These are phyloP conservation scores for Nakaseomyces nivariensis DNA, from an alignment of 1,139 yeast genomes.

Conservation along the genomic window DNA sequence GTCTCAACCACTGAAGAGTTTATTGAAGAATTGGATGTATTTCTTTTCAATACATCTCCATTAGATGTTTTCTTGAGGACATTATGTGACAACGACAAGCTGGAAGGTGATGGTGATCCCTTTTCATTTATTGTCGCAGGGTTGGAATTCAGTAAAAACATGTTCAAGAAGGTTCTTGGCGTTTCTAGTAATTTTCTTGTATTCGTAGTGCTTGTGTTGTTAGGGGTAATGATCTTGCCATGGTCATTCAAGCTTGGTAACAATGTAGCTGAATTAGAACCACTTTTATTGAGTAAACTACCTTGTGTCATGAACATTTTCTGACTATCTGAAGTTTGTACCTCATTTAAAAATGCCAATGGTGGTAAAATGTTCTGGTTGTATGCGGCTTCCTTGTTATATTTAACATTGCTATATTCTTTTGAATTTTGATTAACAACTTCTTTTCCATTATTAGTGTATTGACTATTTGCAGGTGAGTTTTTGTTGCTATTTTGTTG, in stretches of 20 bases:
- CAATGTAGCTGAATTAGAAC: background rate
- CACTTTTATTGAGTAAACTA: background rate
- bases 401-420: background rate
- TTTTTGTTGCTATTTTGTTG: background rate
- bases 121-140: background rate
- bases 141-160: conserved; percentile 5
- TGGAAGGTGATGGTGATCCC: background rate
- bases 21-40: conserved; percentile 1
- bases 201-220: conserved; percentile 1
- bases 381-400: background rate
- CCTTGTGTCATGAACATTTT: background rate
- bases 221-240: background rate
- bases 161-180: conserved; percentile 9
- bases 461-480: background rate
- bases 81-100: background rate
- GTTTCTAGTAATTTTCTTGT: conserved; percentile 4
- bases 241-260: background rate
- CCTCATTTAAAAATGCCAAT: background rate
- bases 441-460: background rate
- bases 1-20: background rate
- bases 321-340: background rate
- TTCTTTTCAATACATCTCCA: background rate
- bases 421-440: background rate
- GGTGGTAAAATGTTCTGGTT: background rate
- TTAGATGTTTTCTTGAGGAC: background rate